These are phyloP conservation scores for Backusella luteola DNA, from an alignment of 192 early-diverging fungal species.

Conservation along the genomic window DNA sequence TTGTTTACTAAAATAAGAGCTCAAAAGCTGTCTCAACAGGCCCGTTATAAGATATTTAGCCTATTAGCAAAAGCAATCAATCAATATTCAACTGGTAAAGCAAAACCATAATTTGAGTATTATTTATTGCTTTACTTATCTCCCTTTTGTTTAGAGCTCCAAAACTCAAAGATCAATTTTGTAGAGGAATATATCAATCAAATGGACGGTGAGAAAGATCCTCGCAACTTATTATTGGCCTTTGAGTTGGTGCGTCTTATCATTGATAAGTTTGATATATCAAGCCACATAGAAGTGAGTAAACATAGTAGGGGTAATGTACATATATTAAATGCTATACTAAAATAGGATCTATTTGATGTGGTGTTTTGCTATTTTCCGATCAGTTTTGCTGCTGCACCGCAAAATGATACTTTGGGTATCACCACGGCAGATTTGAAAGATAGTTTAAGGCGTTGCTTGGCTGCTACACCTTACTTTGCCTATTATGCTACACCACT, in stretches of 20 bases:
- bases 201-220: slow-evolving; percentile 99
- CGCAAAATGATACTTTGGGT: slow-evolving; percentile 87
- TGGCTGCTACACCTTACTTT: slow-evolving; percentile 83
- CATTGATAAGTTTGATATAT: slow-evolving; percentile 74
- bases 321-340: slow-evolving; percentile 12
- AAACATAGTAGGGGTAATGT: not conserved
- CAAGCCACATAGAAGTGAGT: slow-evolving; percentile 68
- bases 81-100: slow-evolving; percentile 50
- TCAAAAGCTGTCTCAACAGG: slow-evolving; percentile 83
- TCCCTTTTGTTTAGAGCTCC: slow-evolving; percentile 43
- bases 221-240: slow-evolving; percentile 87
- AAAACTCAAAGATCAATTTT: slow-evolving; percentile 63
- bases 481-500: slow-evolving; percentile 80
- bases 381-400: slow-evolving; percentile 90
- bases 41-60: slow-evolving; percentile 68
- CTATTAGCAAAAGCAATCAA: slow-evolving; percentile 66
- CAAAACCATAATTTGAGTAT: not conserved
- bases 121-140: not conserved
- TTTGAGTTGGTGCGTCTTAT: slow-evolving; percentile 80
- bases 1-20: slow-evolving; percentile 82
- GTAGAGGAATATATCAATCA: slow-evolving; percentile 77
- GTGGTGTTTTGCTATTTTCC: slow-evolving; percentile 99
- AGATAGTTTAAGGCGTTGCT: slow-evolving; percentile 67
- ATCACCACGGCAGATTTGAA: slow-evolving; percentile 95
- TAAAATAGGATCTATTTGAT: slow-evolving; percentile 83